phyloP scores from a whole-genome alignment of 371 early-diverging fungal species.

The Mucor mucedo region DNA sequence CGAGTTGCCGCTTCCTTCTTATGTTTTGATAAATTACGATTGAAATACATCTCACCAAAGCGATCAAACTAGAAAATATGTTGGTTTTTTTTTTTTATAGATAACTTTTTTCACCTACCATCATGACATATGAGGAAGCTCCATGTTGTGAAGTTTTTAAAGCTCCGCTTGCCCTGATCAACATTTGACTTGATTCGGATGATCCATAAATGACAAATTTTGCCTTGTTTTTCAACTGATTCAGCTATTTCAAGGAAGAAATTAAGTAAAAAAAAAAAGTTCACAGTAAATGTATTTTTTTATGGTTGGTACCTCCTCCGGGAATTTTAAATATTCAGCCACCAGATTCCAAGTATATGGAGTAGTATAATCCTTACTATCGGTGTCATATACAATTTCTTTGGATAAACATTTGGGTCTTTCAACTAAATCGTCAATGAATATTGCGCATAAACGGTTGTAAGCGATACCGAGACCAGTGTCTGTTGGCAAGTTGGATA shows the following conservation, averaged over 20 bases:
- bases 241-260: conserved; percentile 8
- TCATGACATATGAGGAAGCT: conserved; percentile 13
- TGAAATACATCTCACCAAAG: background rate
- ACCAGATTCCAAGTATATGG: conserved; percentile 5
- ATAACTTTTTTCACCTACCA: conserved; percentile 7
- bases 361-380: background rate
- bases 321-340: conserved; percentile 8
- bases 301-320: conserved; percentile 10
- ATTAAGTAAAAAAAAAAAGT: background rate
- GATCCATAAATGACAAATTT: conserved; percentile 20
- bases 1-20: conserved; percentile 24
- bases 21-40: conserved; percentile 14
- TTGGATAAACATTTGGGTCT: background rate
- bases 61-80: conserved; percentile 27
- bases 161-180: background rate
- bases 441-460: conserved; percentile 10
- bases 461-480: background rate
- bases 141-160: background rate
- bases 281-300: background rate
- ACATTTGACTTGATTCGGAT: conserved; percentile 4
- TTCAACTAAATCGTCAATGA: conserved; percentile 7
- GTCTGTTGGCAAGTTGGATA: conserved; percentile 4
- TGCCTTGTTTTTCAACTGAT: background rate
- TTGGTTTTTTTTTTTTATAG: background rate
- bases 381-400: background rate